Percentiles rank a stretch among this genome's conserved stretches.
Evolutionary conservation across 192 early-diverging fungal genomes (phyloP).

Genomic region (Helicostylum pulchrum): DNA sequence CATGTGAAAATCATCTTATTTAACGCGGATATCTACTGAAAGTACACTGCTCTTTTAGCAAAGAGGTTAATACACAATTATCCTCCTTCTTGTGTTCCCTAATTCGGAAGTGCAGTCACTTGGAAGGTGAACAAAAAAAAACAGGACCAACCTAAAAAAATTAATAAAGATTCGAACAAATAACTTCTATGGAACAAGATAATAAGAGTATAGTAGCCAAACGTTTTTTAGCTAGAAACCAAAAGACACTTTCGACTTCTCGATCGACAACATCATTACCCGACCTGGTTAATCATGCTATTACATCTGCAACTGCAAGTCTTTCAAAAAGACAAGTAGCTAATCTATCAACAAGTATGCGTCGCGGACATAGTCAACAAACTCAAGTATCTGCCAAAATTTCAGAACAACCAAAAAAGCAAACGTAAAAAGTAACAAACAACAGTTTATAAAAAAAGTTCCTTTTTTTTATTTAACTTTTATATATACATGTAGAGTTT

Average conservation of each 20-base stretch:
- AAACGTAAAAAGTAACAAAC: not conserved
- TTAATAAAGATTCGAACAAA: not conserved
- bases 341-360: constrained; percentile 11
- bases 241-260: constrained; percentile 1
- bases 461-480: not conserved
- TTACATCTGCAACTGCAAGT: not conserved
- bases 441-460: not conserved
- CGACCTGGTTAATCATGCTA: constrained; percentile 1
- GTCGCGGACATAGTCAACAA: constrained; percentile 15
- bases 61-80: too few species aligned
- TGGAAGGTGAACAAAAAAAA: too few species aligned
- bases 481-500: constrained; percentile 8
- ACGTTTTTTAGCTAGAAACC: not conserved
- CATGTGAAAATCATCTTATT: too few species aligned
- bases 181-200: not conserved
- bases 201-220: not conserved
- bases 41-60: too few species aligned
- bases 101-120: too few species aligned
- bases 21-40: too few species aligned
- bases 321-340: not conserved
- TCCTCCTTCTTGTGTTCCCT: too few species aligned
- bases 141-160: not conserved
- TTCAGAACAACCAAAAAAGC: constrained; percentile 1
- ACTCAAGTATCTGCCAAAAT: not conserved
- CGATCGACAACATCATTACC: constrained; percentile 10